Percentiles rank a stretch among this genome's conserved stretches.
These are phyloP conservation scores for Fusarium dlaminii DNA, from an alignment of 2,329 filamentous ascomycete species.

Conservation along the genomic window DNA sequence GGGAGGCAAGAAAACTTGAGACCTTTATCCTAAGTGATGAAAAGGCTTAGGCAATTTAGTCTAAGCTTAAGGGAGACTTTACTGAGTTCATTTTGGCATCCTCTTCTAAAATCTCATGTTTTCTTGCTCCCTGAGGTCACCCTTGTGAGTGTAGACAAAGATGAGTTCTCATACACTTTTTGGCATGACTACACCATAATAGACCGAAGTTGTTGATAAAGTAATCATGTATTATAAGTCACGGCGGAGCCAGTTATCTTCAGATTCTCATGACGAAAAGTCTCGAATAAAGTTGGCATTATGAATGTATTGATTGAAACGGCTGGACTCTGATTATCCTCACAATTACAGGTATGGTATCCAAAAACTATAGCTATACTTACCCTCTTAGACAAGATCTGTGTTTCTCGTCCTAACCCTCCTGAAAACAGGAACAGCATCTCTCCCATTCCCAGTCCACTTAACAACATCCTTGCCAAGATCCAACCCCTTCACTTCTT, in stretches of 20 bases:
- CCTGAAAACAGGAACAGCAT: background rate
- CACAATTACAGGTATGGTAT: background rate
- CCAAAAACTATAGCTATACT: background rate
- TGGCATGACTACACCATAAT: no score
- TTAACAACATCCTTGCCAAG: conserved; percentile 14
- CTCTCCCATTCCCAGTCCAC: background rate
- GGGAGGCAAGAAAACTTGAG: no score
- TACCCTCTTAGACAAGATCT: background rate
- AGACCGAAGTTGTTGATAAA: background rate
- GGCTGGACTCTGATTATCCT: background rate
- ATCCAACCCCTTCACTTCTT: background rate
- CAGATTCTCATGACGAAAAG: background rate
- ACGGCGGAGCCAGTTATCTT: background rate
- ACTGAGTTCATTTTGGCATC: no score
- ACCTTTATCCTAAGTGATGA: no score
- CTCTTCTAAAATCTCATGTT: no score
- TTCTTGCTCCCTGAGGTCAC: no score
- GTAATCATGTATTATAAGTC: no score
- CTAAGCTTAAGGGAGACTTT: no score
- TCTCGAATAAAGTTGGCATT: background rate
- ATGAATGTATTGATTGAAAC: background rate
- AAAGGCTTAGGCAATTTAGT: no score
- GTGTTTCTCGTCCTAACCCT: background rate
- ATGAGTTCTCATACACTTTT: background rate
- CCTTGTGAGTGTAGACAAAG: background rate